Evolutionary conservation across 2,329 filamentous ascomycete species (phyloP).

Genomic region (Microdochium nivale): DNA sequence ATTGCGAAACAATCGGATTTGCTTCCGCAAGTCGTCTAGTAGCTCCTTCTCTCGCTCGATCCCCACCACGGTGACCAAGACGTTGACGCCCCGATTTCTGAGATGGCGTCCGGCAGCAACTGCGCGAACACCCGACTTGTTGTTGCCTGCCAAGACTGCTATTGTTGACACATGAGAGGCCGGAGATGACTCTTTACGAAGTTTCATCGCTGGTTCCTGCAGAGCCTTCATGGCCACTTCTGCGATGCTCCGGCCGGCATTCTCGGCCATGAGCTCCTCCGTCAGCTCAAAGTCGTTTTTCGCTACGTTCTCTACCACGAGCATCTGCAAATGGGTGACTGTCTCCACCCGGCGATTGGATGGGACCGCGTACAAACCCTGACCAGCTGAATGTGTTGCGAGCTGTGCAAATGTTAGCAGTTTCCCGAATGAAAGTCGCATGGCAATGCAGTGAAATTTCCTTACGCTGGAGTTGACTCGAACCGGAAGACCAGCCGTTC

Average conservation of each 20-base stretch:
- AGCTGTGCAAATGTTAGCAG: slow-evolving; percentile 19
- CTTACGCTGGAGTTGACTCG: slow-evolving; percentile 39
- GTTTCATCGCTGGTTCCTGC: slow-evolving; percentile 50
- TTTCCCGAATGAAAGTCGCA: slow-evolving; percentile 8
- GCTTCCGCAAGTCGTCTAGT: slow-evolving; percentile 70
- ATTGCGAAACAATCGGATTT: slow-evolving; percentile 75
- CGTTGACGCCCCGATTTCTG: slow-evolving; percentile 70
- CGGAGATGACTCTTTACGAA: slow-evolving; percentile 30
- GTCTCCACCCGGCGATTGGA: slow-evolving; percentile 52
- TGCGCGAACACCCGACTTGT: slow-evolving; percentile 77
- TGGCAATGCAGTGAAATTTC: slow-evolving; percentile 5
- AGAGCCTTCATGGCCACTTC: slow-evolving; percentile 70
- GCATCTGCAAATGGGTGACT: slow-evolving; percentile 72
- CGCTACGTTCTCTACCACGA: slow-evolving; percentile 86
- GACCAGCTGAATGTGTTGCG: slow-evolving; percentile 11
- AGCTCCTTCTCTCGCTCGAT: slow-evolving; percentile 76
- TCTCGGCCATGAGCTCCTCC: slow-evolving; percentile 87
- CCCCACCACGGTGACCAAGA: slow-evolving; percentile 76
- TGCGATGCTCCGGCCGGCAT: slow-evolving; percentile 79
- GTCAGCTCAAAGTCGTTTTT: slow-evolving; percentile 79
- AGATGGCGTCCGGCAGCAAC: slow-evolving; percentile 82
- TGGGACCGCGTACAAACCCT: slow-evolving; percentile 43
- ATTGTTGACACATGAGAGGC: slow-evolving; percentile 29
- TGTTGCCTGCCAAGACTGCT: slow-evolving; percentile 89
- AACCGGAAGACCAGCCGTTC: slow-evolving; percentile 27